Evolutionary conservation across 805 yeast genomes (phyloP), one percentile per base, ranked within the genome.

Genomic region (Limtongia smithiae): DNA sequence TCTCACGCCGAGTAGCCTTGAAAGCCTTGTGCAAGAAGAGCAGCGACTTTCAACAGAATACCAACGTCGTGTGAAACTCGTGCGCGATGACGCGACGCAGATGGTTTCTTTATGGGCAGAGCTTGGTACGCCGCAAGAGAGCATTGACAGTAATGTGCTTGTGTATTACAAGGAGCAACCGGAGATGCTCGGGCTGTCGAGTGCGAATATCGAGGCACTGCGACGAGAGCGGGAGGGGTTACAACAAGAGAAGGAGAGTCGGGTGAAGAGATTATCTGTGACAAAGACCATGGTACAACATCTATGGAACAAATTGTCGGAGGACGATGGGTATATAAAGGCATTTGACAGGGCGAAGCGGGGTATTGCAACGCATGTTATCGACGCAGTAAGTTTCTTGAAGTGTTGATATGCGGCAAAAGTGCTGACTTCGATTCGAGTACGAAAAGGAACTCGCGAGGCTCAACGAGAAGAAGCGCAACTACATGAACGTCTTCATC

Each of bases 401-500:
- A 4, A 17, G 9, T 8, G 12, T 34, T 15, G 6, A 3, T 31
- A 11, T 48, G 12, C 9, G n/a, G 11, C 9, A n/a, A 14, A 14
- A 20, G 25, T 14, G 18, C 34, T 33, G 28, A 77, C 76, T 21
- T 6, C 4, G 3, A 11, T 7, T 6, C 30, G 17, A 51, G 55
- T 78, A 82, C 51, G 73, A 77, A 44, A 54, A 57, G 24, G 89
- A 88, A 58, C 63, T 83, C 44, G 71, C 71, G 15, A 73, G 85
- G 47, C 71, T 90, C 24, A 74, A 76, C 40, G 67, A 71, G 24
- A 78, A 80, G 65, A 80, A 91, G 58, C 75, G 80, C 25, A 74
- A 78, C 48, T 77, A 77, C 56, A 78, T 90, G 18, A 82, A 84
- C 44, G 78, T 78, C 18, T 82, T 90, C 51, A 83, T 90, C 11